Evolutionary conservation across 2,329 filamentous ascomycete genomes (phyloP).

Genomic region (Talaromyces funiculosus): DNA sequence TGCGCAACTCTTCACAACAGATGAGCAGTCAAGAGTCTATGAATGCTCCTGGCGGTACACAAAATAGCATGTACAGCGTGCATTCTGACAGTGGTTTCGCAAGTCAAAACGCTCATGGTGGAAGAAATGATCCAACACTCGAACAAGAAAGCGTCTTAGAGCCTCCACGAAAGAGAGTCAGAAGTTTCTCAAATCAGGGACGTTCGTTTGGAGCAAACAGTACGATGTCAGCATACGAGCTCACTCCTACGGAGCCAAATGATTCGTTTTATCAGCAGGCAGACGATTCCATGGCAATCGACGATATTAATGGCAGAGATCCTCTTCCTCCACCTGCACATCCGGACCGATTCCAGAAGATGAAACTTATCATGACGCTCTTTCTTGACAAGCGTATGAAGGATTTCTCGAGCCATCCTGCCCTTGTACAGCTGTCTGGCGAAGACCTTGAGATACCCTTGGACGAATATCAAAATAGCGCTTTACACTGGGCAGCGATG

Average conservation of each 20-base stretch:
- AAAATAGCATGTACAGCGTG: constrained; percentile 63
- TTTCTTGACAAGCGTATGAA: constrained; percentile 69
- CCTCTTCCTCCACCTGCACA: constrained; percentile 48
- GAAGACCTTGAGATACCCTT: constrained; percentile 88
- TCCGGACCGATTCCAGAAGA: constrained; percentile 70
- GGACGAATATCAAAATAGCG: constrained; percentile 77
- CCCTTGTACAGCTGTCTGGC: constrained; percentile 67
- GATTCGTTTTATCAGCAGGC: constrained; percentile 44
- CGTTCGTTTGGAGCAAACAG: constrained; percentile 31
- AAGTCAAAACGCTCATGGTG: constrained; percentile 48
- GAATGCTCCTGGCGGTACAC: constrained; percentile 71
- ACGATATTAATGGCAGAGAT: constrained; percentile 33
- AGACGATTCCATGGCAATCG: constrained; percentile 26
- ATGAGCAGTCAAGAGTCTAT: constrained; percentile 58
- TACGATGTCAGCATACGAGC: constrained; percentile 36
- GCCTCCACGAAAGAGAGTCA: constrained; percentile 73
- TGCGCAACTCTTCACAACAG: constrained; percentile 57
- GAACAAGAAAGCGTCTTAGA: constrained; percentile 57
- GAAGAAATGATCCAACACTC: constrained; percentile 40
- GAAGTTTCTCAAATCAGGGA: constrained; percentile 50
- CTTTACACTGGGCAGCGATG: constrained; percentile 93
- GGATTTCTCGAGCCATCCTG: constrained; percentile 69
- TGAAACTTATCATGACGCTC: constrained; percentile 72
- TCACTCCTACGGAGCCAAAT: constrained; percentile 42
- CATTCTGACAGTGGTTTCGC: constrained; percentile 69